phyloP scores from a whole-genome alignment of 331 rosid genomes.

The Acacia concinna region DNA sequence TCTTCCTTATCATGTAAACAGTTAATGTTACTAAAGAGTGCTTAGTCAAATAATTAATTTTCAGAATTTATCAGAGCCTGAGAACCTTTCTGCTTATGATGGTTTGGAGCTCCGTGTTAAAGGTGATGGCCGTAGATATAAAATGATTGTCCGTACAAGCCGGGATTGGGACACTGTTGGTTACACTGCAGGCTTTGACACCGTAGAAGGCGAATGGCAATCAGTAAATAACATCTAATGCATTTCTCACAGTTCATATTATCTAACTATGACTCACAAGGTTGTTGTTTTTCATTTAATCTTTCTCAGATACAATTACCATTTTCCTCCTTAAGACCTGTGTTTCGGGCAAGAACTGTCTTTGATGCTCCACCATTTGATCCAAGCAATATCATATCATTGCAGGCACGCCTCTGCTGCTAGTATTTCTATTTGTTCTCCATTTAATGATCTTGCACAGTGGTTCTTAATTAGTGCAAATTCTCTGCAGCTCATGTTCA shows the following conservation, averaged over 20 bases:
- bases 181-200: conserved; percentile 73
- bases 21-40: neutral
- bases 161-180: conserved; percentile 87
- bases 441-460: conserved; percentile 29
- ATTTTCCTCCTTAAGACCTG: conserved; percentile 79
- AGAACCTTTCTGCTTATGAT: conserved; percentile 86
- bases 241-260: neutral
- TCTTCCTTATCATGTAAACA: neutral
- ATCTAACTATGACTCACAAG: conserved; percentile 14
- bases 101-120: conserved; percentile 86
- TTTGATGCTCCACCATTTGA: conserved; percentile 84
- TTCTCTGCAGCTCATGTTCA: conserved; percentile 86
- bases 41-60: conserved; percentile 34
- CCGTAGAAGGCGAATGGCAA: conserved; percentile 83
- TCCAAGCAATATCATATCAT: conserved; percentile 59
- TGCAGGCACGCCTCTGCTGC: conserved; percentile 68
- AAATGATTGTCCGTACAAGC: conserved; percentile 79
- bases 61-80: conserved; percentile 85
- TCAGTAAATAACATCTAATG: conserved; percentile 51
- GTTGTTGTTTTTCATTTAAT: conserved; percentile 6
- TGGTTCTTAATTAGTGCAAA: conserved; percentile 24
- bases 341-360: conserved; percentile 81
- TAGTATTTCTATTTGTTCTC: conserved; percentile 22
- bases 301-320: conserved; percentile 61
- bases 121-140: conserved; percentile 91